These are phyloP conservation scores for Chaetomiaceae sp. DNA, from an alignment of 2,329 filamentous ascomycete genomes.

Conservation along the genomic window DNA sequence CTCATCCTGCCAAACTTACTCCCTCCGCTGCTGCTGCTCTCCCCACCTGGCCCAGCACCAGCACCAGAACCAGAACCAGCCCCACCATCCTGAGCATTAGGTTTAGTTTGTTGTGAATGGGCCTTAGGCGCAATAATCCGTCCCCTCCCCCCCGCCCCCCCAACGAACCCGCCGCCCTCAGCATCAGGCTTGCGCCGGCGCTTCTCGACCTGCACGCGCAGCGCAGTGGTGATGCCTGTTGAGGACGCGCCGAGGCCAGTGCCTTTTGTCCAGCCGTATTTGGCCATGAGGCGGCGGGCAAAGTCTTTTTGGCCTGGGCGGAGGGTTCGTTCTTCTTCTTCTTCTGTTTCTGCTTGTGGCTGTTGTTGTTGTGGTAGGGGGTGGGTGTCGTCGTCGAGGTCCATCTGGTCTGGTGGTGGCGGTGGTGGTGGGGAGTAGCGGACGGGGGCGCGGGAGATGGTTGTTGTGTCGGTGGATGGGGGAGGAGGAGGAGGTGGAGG, in stretches of 20 bases:
- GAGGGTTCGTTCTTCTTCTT: conserved; percentile 43
- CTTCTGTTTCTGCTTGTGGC: conserved; percentile 23
- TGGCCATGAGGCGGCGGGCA: conserved; percentile 81
- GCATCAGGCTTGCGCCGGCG: conserved; percentile 72
- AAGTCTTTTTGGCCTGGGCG: conserved; percentile 79
- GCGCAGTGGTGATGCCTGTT: conserved; percentile 77
- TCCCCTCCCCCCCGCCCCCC: conserved; percentile 58
- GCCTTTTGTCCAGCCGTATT: conserved; percentile 90
- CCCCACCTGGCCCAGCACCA: too few relatives aligned
- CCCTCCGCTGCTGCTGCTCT: too few relatives aligned
- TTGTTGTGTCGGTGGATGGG: conserved; percentile 27
- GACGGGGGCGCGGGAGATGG: conserved; percentile 30
- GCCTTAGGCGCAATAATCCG: conserved; percentile 76
- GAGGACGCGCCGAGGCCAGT: conserved; percentile 78
- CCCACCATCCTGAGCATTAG: background rate
- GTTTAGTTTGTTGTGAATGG: conserved; percentile 30
- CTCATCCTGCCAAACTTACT: conserved; percentile 64
- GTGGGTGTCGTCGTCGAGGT: conserved; percentile 30
- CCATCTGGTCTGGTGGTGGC: conserved; percentile 37
- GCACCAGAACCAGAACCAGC: conserved; percentile 27
- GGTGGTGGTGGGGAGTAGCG: conserved; percentile 35
- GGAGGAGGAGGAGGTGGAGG: conserved; percentile 32
- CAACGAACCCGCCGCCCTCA: conserved; percentile 72
- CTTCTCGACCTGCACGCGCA: conserved; percentile 82
- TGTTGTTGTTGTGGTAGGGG: conserved; percentile 28